phyloP scores from a whole-genome alignment of 169 alveolate genomes.

The Plasmodium chabaudi region DNA sequence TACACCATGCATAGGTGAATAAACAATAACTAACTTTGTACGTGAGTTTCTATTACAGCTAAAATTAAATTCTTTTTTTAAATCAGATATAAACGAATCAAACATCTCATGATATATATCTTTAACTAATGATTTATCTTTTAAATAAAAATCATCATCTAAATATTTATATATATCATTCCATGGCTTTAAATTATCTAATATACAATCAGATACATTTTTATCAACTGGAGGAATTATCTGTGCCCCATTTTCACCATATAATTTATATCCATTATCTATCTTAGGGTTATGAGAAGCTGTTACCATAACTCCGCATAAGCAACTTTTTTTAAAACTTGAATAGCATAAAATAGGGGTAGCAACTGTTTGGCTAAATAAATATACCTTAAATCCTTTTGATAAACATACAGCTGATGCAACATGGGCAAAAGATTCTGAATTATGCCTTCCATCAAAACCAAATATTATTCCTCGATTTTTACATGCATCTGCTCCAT shows the following conservation, averaged over 20 bases:
- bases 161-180: constrained; percentile 73
- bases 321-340: constrained; percentile 77
- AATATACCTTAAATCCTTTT: constrained; percentile 82
- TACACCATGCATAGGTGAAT: constrained; percentile 92
- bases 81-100: constrained; percentile 76
- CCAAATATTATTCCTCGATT: constrained; percentile 88
- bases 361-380: constrained; percentile 79
- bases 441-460: constrained; percentile 88
- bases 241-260: constrained; percentile 88
- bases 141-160: constrained; percentile 75
- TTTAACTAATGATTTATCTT: constrained; percentile 78
- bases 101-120: constrained; percentile 80
- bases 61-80: constrained; percentile 78
- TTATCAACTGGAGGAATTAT: constrained; percentile 85
- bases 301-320: constrained; percentile 89
- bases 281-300: constrained; percentile 91
- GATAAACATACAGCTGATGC: constrained; percentile 89
- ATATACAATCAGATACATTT: constrained; percentile 78
- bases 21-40: constrained; percentile 80
- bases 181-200: constrained; percentile 80
- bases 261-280: constrained; percentile 90
- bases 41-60: constrained; percentile 73
- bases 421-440: constrained; percentile 86
- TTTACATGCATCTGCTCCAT: constrained; percentile 80
- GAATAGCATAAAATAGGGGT: constrained; percentile 90